Evolutionary conservation across 257 asterid species (phyloP).

Genomic region (Jacaranda copaia): DNA sequence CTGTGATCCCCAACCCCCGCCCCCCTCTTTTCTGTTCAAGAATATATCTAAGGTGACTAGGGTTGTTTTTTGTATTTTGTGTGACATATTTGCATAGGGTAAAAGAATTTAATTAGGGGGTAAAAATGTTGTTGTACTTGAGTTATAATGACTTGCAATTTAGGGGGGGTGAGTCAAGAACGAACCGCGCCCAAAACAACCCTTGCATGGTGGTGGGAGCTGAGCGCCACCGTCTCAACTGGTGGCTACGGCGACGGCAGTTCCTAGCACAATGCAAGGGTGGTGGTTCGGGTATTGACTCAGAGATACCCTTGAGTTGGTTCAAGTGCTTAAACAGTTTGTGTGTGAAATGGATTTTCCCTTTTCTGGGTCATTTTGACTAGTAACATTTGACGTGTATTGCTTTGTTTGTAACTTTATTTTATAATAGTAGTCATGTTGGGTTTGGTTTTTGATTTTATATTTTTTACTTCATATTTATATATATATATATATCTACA

Average conservation of each 20-base stretch:
- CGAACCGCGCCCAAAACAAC: slow-evolving; percentile 59
- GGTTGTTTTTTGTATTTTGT: neutral
- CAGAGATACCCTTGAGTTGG: slow-evolving; percentile 50
- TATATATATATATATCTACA: too few relatives aligned
- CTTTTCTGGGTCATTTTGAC: slow-evolving; percentile 8
- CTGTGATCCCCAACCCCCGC: too few relatives aligned
- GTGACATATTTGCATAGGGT: slow-evolving; percentile 25
- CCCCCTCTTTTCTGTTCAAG: too few relatives aligned
- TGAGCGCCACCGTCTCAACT: neutral
- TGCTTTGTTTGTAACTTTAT: neutral
- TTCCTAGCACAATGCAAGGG: slow-evolving; percentile 53
- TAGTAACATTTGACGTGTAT: neutral
- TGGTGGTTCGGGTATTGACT: slow-evolving; percentile 99
- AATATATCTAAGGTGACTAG: neutral
- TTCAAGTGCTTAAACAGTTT: slow-evolving; percentile 10
- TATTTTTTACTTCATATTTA: neutral
- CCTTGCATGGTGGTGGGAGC: slow-evolving; percentile 51
- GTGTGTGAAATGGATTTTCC: slow-evolving; percentile 31
- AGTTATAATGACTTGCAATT: slow-evolving; percentile 2
- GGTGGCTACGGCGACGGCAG: slow-evolving; percentile 5
- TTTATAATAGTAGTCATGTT: neutral
- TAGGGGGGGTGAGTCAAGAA: slow-evolving; percentile 71
- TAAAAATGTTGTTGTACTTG: neutral
- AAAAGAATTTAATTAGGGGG: neutral
- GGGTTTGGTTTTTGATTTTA: neutral